Evolutionary conservation across 2,329 filamentous ascomycete genomes (phyloP).

Genomic region (Gaeumannomyces tritici): DNA sequence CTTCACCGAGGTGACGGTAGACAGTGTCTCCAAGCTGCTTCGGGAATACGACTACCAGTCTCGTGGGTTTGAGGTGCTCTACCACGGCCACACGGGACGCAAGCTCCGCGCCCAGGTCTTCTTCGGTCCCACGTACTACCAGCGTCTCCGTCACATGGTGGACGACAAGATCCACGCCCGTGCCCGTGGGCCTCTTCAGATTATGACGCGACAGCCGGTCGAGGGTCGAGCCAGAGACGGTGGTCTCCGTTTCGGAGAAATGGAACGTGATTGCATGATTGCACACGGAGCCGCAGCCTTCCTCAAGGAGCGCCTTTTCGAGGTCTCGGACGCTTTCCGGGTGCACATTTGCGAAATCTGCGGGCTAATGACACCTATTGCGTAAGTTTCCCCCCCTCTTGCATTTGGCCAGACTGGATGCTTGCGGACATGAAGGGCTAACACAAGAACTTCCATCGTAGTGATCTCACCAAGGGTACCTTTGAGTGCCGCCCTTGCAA

Average conservation of each 20-base stretch:
- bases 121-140: slow-evolving; percentile 96
- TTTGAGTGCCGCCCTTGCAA: slow-evolving; percentile 97
- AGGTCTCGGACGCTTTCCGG: slow-evolving; percentile 94
- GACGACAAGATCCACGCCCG: slow-evolving; percentile 99
- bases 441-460: slow-evolving; percentile 22
- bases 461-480: slow-evolving; percentile 86
- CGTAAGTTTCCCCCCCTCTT: slow-evolving; percentile 53
- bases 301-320: slow-evolving; percentile 93
- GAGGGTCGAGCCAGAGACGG: slow-evolving; percentile 97
- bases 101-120: slow-evolving; percentile 94
- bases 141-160: slow-evolving; percentile 97
- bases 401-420: neutral
- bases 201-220: slow-evolving; percentile 92
- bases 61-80: slow-evolving; percentile 96
- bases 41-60: slow-evolving; percentile 90
- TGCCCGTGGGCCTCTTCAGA: slow-evolving; percentile 91
- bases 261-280: slow-evolving; percentile 99
- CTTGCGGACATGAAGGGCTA: neutral
- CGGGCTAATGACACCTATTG: slow-evolving; percentile 96
- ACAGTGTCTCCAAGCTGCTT: slow-evolving; percentile 79
- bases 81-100: slow-evolving; percentile 92
- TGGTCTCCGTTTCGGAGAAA: slow-evolving; percentile 98
- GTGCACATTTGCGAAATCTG: slow-evolving; percentile 99
- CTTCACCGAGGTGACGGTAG: slow-evolving; percentile 95
- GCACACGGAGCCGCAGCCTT: slow-evolving; percentile 96